Evolutionary conservation across 306 rosid genomes (phyloP), one percentile per base, ranked within the genome.

Genomic region (Canavalia gladiata): DNA sequence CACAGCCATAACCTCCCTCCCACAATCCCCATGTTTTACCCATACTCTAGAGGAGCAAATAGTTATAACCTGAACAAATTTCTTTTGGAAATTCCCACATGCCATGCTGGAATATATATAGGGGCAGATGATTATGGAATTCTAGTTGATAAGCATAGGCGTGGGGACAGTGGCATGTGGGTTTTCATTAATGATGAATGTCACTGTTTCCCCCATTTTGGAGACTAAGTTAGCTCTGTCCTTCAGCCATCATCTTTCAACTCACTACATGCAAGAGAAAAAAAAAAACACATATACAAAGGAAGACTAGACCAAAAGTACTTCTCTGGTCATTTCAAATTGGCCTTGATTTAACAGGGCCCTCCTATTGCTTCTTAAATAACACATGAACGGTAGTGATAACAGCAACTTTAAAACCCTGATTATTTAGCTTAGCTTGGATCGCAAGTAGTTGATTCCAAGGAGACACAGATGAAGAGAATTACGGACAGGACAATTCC

Each of bases 91-190:
- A 42, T 3, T 33, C 13, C 11, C 43, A 13, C 64, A 75, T 78
- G 70, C 56, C 72, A 66, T 28, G 25, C 1, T 18, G 39, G 42
- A 72, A 13, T 66, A 85, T 78, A 74, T 79, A 85, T 68, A 82
- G 65, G 41, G 73, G 43, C 37, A 69, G 68, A 74, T 51, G 63
- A 34, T 4, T 8, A n/a, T 34, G 60, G 71, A 34, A 74, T 79
- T 79, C 54, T 13, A 10, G 42, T 72, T 45, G 12, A 71, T 62
- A 43, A 30, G 50, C 49, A 29, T 52, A 2, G 51, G 42, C 0
- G 39, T 5, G 55, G 80, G 59, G 86, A 86, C 86, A 79, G 39
- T 47, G 1, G 80, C 88, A 86, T 86, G 81, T 86, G 86, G 73
- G 60, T 46, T 69, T 50, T 50, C 74, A 69, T 68, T 59, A 78